Conservation (phyloP, 768 basidiomycete species). For the Boletus vinaceobasis region DNA sequence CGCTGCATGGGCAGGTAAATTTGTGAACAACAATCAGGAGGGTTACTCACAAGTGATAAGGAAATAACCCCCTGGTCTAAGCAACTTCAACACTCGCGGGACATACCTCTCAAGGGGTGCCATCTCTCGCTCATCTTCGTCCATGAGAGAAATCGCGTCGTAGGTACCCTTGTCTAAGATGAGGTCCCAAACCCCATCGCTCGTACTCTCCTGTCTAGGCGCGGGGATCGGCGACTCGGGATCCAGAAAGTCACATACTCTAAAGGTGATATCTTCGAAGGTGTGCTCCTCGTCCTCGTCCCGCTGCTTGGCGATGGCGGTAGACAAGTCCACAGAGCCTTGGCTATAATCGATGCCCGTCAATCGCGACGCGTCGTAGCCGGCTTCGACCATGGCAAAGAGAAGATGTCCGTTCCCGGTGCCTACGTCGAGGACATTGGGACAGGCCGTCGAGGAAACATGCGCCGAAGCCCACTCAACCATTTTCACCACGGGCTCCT, state of each 20-base stretch:
- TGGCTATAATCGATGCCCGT: constrained; percentile 76
- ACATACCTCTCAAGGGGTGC: constrained; percentile 62
- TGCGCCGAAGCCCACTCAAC: constrained; percentile 64
- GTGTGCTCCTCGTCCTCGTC: constrained; percentile 6
- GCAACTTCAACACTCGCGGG: constrained; percentile 46
- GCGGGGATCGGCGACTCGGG: constrained; percentile 42
- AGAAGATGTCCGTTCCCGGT: constrained; percentile 77
- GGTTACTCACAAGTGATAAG: constrained; percentile 73
- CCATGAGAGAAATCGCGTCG: constrained; percentile 76
- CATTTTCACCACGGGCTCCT: constrained; percentile 75
- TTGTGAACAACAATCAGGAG: background rate
- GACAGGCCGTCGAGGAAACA: constrained; percentile 44
- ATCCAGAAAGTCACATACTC: constrained; percentile 61
- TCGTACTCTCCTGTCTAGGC: constrained; percentile 2
- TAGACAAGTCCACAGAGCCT: constrained; percentile 64
- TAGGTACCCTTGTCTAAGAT: constrained; percentile 87
- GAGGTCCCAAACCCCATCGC: constrained; percentile 56
- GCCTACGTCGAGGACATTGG: constrained; percentile 72
- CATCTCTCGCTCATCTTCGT: constrained; percentile 50
- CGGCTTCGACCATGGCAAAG: constrained; percentile 65
- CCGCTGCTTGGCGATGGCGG: constrained; percentile 48
- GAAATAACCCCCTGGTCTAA: constrained; percentile 67
- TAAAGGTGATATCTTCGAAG: constrained; percentile 43
- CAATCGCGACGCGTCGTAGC: constrained; percentile 52
- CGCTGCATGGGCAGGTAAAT: constrained; percentile 36